Base-by-base conservation (phyloP, 805 yeast genomes). In the Candida ponderosae region DNA sequence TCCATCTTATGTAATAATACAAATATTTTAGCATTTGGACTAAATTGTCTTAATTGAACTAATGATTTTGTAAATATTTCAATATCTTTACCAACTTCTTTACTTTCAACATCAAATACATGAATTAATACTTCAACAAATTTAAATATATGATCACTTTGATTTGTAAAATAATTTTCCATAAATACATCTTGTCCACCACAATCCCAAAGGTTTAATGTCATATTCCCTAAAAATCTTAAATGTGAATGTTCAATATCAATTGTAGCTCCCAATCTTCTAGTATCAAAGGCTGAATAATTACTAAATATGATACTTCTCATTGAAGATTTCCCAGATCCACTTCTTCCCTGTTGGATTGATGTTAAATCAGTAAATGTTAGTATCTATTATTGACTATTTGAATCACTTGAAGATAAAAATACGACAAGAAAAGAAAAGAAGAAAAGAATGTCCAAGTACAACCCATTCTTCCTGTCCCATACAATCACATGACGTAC, bases 201-300 rank as follows among this genome's bases (percentile, higher is more conserved):
- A 62, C 98, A 93, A 59, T 93, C 98, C 97, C 97, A 89, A 18
- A 93, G 65, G 51, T 90, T 90, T 33, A 93, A 66, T 1, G 97
- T 88, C 94, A 93, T 87, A 56, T 90, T 89, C 1, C 96, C 96
- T 41, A 93, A 66, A 52, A 93, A 89, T 35, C 97, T 67, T 39
- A 93, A 63, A 61, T 90, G 96, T 2, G 97, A 87, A 55, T 93
- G 96, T 55, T 93, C 98, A n/a, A 93, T 97, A 54, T 93, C 98
- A 40, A 93, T 89, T 0, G 98, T 93, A 10, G 98, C 97, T 2
- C 97, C 97, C 13, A 93, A 62, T 40, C 97, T 70, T 45, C 97
- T 72, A 3, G 98, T 93, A 56, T 93, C 98, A 54, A 90, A 85
- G 0, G 98, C 98, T 2, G 96, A 85, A 60, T 93, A 93, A 55